These are phyloP conservation scores for Nyctanthes arbortristis DNA, from an alignment of 257 asterid genomes.

Conservation along the genomic window DNA sequence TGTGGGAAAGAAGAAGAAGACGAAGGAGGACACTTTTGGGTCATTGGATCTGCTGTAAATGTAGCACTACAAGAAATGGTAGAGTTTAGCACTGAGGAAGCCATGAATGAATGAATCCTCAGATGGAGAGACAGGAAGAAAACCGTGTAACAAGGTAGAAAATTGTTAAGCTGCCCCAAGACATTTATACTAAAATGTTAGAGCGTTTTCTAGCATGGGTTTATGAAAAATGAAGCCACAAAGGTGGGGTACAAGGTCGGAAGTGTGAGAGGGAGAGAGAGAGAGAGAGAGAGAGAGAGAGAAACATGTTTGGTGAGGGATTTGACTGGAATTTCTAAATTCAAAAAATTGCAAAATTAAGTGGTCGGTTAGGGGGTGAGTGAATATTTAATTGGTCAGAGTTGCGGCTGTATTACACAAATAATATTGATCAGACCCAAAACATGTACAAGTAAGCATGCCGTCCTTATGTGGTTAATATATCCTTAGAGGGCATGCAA, in stretches of 20 bases:
- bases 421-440: background rate
- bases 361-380: conserved; percentile 36
- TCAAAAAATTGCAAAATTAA: background rate
- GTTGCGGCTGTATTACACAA: conserved; percentile 26
- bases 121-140: background rate
- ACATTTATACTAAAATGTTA: background rate
- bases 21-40: background rate
- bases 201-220: background rate
- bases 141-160: conserved; percentile 11
- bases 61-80: conserved; percentile 24
- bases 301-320: conserved; percentile 34
- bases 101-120: conserved; percentile 21
- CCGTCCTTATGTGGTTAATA: conserved; percentile 20
- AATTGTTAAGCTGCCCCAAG: background rate
- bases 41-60: conserved; percentile 11
- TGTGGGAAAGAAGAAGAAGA: no score
- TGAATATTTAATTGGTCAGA: background rate
- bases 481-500: background rate
- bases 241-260: background rate
- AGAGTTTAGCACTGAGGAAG: conserved; percentile 20
- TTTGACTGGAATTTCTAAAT: conserved; percentile 24
- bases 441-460: conserved; percentile 5
- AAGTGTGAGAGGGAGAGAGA: background rate
- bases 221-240: no score
- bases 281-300: background rate